Conservation (phyloP, 2,329 filamentous ascomycete genomes). For the Amauroascus niger region DNA sequence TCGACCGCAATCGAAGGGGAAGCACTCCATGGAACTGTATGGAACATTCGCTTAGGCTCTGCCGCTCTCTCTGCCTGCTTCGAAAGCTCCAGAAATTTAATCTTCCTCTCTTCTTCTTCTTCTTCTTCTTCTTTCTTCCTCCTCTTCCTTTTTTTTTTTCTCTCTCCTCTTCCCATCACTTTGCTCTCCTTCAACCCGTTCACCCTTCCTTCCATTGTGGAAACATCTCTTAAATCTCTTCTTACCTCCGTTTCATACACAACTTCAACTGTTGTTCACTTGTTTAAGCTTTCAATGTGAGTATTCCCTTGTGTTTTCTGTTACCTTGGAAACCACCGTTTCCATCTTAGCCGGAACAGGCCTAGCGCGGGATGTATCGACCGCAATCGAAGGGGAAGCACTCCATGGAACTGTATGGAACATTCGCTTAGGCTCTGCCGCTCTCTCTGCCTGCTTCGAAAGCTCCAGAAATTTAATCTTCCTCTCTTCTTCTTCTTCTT, state of each 20-base stretch:
- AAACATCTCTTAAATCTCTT: slow-evolving; percentile 3
- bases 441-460: slow-evolving; percentile 8
- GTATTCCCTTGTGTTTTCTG: slow-evolving; percentile 1
- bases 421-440: slow-evolving; percentile 17
- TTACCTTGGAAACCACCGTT: slow-evolving; percentile 9
- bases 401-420: slow-evolving; percentile 19
- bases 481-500: slow-evolving; percentile 14
- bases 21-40: slow-evolving; percentile 18
- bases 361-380: slow-evolving; percentile 7
- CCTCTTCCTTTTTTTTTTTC: slow-evolving; percentile 16
- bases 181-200: slow-evolving; percentile 14
- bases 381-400: slow-evolving; percentile 7
- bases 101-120: slow-evolving; percentile 13
- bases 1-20: slow-evolving; percentile 1
- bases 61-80: slow-evolving; percentile 8
- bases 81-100: slow-evolving; percentile 13
- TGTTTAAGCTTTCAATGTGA: slow-evolving; percentile 10
- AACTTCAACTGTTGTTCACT: slow-evolving; percentile 9
- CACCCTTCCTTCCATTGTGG: slow-evolving; percentile 14
- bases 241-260: slow-evolving; percentile 12
- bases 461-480: slow-evolving; percentile 13
- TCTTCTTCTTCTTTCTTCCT: slow-evolving; percentile 16
- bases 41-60: slow-evolving; percentile 20
- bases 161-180: slow-evolving; percentile 17
- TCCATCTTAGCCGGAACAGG: slow-evolving; percentile 4